A percentile compares a stretch with the other conserved stretches of the same genome.
phyloP scores from a whole-genome alignment of 176 grass and related monocot genomes.

The Oryza brachyantha region DNA sequence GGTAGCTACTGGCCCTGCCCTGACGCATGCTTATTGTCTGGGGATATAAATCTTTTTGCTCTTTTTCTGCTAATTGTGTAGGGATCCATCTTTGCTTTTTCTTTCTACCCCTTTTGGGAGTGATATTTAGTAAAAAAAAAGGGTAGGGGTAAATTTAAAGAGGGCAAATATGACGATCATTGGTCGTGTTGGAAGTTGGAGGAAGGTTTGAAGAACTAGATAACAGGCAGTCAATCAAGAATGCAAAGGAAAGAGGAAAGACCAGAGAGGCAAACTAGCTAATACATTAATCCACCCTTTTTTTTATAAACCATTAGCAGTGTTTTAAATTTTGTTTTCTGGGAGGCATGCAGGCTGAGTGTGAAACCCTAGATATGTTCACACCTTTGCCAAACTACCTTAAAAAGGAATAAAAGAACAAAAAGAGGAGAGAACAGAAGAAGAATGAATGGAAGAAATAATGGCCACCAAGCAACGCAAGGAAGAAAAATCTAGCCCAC shows the following conservation, averaged over 20 bases:
- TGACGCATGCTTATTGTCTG: not conserved
- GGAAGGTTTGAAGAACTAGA: not conserved
- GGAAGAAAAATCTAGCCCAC: slow-evolving; percentile 20
- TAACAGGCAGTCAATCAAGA: slow-evolving; percentile 30
- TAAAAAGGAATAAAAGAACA: slow-evolving; percentile 19
- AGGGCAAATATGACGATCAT: slow-evolving; percentile 3
- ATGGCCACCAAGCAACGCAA: slow-evolving; percentile 27
- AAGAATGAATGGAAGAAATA: slow-evolving; percentile 8
- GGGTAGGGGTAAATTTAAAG: not conserved
- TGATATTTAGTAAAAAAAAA: slow-evolving; percentile 24
- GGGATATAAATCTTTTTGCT: slow-evolving; percentile 29
- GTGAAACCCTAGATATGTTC: slow-evolving; percentile 72
- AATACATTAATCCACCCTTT: not conserved
- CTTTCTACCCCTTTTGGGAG: not conserved
- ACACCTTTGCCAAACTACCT: slow-evolving; percentile 42
- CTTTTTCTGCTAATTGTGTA: not conserved
- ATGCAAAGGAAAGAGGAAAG: slow-evolving; percentile 31
- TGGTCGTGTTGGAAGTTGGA: slow-evolving; percentile 23
- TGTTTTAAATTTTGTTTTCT: slow-evolving; percentile 8
- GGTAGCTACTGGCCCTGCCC: not conserved
- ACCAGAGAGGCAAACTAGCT: not conserved
- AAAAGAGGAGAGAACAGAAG: slow-evolving; percentile 20
- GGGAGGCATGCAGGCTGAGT: slow-evolving; percentile 35
- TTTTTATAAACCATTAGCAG: not conserved
- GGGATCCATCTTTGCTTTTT: slow-evolving; percentile 20